Percentiles rank a stretch among this genome's conserved stretches.
phyloP scores from a whole-genome alignment of 139 green algal genomes.

The Axilococcus clingmanii region DNA sequence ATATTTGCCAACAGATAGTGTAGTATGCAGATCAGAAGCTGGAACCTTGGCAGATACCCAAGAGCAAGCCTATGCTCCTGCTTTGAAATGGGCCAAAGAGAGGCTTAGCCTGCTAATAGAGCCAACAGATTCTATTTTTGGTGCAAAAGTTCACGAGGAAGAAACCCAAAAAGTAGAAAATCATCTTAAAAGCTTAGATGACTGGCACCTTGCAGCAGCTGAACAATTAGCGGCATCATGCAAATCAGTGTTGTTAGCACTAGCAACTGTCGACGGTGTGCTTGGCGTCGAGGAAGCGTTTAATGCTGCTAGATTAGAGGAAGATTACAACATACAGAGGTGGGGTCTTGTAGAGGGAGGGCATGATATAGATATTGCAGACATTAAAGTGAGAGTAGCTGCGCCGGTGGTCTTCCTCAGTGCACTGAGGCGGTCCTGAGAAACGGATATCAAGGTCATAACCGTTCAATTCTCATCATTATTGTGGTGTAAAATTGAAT shows the following conservation, averaged over 20 bases:
- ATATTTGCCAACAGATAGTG: constrained; percentile 77
- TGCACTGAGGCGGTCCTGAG: constrained; percentile 38
- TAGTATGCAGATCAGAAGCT: constrained; percentile 50
- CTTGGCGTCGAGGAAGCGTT: constrained; percentile 51
- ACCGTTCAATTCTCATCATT: neutral
- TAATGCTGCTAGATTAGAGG: constrained; percentile 57
- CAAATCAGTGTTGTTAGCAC: constrained; percentile 77
- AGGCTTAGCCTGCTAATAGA: constrained; percentile 43
- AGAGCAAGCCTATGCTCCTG: constrained; percentile 39
- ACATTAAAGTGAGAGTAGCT: constrained; percentile 58
- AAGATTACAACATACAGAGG: constrained; percentile 68
- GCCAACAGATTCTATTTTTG: constrained; percentile 48
- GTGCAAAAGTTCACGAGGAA: constrained; percentile 32
- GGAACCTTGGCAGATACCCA: constrained; percentile 21
- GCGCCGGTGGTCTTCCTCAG: constrained; percentile 63
- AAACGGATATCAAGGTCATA: neutral
- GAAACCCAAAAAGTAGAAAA: constrained; percentile 19
- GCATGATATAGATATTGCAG: constrained; percentile 87
- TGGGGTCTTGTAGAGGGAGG: constrained; percentile 96
- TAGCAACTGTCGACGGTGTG: constrained; percentile 52
- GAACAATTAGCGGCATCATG: constrained; percentile 59
- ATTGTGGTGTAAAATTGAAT: neutral
- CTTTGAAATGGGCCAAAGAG: constrained; percentile 45
- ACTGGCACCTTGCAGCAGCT: constrained; percentile 63
- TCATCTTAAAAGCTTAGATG: constrained; percentile 42